These are phyloP conservation scores for Fonsecaea pugnacius DNA, from an alignment of 2,329 filamentous ascomycete species.

Conservation along the genomic window DNA sequence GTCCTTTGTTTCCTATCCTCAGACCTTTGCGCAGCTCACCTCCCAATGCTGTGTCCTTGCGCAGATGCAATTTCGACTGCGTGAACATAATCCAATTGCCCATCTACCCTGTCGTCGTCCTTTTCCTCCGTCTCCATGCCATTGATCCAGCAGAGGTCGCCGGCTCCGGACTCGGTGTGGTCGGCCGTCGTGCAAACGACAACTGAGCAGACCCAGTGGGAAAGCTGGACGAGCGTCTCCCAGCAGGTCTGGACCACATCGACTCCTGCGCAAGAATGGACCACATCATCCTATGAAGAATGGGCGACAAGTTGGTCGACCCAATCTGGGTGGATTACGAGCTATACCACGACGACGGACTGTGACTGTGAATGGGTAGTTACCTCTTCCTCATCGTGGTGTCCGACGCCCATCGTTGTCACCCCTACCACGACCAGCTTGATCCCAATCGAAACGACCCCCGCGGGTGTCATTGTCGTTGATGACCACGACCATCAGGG, in stretches of 20 bases:
- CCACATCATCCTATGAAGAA: background rate
- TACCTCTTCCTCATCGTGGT: conserved; percentile 8
- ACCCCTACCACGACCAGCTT: conserved; percentile 16
- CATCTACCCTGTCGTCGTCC: background rate
- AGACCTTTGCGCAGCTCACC: background rate
- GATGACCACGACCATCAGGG: conserved; percentile 22
- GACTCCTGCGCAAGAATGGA: conserved; percentile 1
- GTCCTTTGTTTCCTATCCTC: background rate
- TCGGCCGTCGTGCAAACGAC: background rate
- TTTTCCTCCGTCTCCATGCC: conserved; percentile 2
- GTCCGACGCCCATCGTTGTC: conserved; percentile 15
- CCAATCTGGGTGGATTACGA: conserved; percentile 2
- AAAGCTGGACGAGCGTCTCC: conserved; percentile 6
- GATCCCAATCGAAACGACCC: conserved; percentile 22
- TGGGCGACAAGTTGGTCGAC: conserved; percentile 10
- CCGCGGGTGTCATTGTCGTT: conserved; percentile 20
- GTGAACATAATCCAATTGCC: background rate
- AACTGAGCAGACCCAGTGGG: conserved; percentile 4
- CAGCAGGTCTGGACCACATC: conserved; percentile 2
- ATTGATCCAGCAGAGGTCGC: conserved; percentile 7
- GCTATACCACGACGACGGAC: conserved; percentile 18
- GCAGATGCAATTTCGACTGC: background rate
- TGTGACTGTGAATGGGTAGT: conserved; percentile 11
- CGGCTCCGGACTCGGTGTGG: background rate
- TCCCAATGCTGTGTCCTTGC: background rate